Evolutionary conservation across 2,329 filamentous ascomycete genomes (phyloP), one percentile per base, ranked within the genome.

Genomic region (Amesomyces nigricolor): DNA sequence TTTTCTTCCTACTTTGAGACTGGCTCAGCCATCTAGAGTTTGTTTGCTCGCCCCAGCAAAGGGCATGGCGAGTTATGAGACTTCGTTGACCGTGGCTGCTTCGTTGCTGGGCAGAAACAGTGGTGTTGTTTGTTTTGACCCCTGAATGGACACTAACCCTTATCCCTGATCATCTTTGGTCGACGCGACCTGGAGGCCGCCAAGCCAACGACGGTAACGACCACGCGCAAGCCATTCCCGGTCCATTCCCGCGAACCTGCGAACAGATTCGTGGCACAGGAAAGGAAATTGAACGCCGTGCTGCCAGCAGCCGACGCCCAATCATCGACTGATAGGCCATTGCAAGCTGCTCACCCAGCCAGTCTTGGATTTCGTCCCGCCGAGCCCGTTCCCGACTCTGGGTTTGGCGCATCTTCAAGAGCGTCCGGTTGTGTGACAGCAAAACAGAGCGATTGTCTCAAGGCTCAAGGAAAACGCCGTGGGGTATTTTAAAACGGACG

Each of bases 91-190:
- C 7, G 30, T 32, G 6, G 30, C 30, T 32, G 17, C 17, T 19
- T 19, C 17, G 17, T 19, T 32, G 30, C 10, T 35, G 32, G 9
- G 11, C 32, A 35, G 32, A 13, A 35, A 35, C 32, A 13, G 32
- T 10, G 32, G 8, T 13, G 11, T n/a, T 38, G 37, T 14, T 45
- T 30, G 42, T 46, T 48, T 48, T 13, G 7, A 17, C 46, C 30
- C 47, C 47, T 48, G 35, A 48, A 13, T 40, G 3, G 13, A 16
- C 47, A 35, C 47, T 48, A 48, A 48, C 47, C 47, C 47, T 48
- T n/a, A 26, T 35, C 32, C 4, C 22, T 26, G 8, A 26, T 2
- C n/a, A 8, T 13, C 22, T 17, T 44, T 11, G 17, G 10, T 10
- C 13, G 2, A 19, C 4, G 2, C 2, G 19, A 17, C 7, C 11